phyloP scores from a whole-genome alignment of 352 stramenopile genomes.

The Peronospora destructor region DNA sequence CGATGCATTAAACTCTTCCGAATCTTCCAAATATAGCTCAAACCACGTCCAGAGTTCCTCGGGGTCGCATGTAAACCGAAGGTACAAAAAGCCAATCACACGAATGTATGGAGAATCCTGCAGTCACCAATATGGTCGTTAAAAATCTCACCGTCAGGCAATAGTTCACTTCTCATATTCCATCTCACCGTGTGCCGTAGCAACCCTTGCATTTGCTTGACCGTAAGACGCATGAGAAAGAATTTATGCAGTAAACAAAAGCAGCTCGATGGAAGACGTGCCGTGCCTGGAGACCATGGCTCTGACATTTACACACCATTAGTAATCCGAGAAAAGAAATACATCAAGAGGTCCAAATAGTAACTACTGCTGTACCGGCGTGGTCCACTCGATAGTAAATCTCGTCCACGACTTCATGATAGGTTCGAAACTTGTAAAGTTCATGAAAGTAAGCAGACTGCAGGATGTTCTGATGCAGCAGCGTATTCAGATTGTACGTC shows the following conservation, averaged over 20 bases:
- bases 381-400: constrained; percentile 87
- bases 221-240: constrained; percentile 92
- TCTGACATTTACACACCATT: constrained; percentile 49
- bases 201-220: constrained; percentile 94
- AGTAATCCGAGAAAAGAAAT: too few relatives aligned
- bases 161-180: neutral
- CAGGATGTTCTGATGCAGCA: constrained; percentile 93
- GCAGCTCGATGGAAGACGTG: constrained; percentile 88
- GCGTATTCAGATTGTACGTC: constrained; percentile 95
- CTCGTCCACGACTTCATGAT: constrained; percentile 94
- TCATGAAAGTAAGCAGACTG: constrained; percentile 93
- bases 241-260: constrained; percentile 97
- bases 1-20: constrained; percentile 88
- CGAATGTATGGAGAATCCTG: constrained; percentile 95
- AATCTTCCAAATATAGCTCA: constrained; percentile 93
- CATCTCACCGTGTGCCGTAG: constrained; percentile 78
- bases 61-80: constrained; percentile 93
- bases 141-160: too few relatives aligned
- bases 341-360: neutral
- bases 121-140: too few relatives aligned
- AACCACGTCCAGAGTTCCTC: constrained; percentile 92
- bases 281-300: constrained; percentile 88
- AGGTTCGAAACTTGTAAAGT: constrained; percentile 90
- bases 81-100: constrained; percentile 95
- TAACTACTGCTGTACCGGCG: constrained; percentile 33